Conservation (phyloP, 2,329 filamentous ascomycete species). For the Venturiaceae sp. region DNA sequence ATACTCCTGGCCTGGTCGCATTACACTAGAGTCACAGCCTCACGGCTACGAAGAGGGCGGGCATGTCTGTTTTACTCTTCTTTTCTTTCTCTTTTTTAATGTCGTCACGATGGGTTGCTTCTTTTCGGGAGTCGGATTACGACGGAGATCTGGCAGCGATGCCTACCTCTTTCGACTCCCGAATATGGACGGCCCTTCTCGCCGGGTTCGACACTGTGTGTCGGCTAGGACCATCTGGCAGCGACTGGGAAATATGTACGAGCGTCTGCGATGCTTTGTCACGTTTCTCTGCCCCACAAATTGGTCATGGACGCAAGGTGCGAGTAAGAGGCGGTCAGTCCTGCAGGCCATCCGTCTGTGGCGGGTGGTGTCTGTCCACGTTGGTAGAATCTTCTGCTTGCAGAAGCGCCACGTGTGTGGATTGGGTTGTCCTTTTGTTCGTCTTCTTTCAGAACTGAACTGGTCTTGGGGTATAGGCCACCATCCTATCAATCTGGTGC, state of each 20-base stretch:
- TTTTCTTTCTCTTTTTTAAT: slow-evolving; percentile 23
- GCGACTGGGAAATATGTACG: background rate
- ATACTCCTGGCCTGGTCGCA: slow-evolving; percentile 25
- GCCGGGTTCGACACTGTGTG: background rate
- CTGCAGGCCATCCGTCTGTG: slow-evolving; percentile 2
- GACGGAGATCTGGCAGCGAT: slow-evolving; percentile 3
- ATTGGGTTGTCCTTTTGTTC: background rate
- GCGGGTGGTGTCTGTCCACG: slow-evolving; percentile 1
- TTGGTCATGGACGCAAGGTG: background rate
- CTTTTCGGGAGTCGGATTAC: slow-evolving; percentile 1
- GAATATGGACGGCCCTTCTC: background rate
- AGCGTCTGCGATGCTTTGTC: slow-evolving; percentile 6
- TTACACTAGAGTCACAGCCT: slow-evolving; percentile 26
- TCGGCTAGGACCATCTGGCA: slow-evolving; percentile 1
- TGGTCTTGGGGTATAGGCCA: background rate
- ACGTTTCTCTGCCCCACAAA: slow-evolving; percentile 1
- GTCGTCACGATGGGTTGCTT: slow-evolving; percentile 24
- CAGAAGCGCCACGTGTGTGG: slow-evolving; percentile 2
- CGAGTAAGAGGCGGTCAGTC: background rate
- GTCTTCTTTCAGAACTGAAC: background rate
- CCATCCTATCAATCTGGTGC: background rate
- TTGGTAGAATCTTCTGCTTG: slow-evolving; percentile 4
- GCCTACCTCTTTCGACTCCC: slow-evolving; percentile 1
- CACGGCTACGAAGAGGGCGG: slow-evolving; percentile 31
- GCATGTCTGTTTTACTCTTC: slow-evolving; percentile 21